These are phyloP conservation scores for Aspergillus tanneri DNA, from an alignment of 2,329 filamentous ascomycete genomes.

Conservation along the genomic window DNA sequence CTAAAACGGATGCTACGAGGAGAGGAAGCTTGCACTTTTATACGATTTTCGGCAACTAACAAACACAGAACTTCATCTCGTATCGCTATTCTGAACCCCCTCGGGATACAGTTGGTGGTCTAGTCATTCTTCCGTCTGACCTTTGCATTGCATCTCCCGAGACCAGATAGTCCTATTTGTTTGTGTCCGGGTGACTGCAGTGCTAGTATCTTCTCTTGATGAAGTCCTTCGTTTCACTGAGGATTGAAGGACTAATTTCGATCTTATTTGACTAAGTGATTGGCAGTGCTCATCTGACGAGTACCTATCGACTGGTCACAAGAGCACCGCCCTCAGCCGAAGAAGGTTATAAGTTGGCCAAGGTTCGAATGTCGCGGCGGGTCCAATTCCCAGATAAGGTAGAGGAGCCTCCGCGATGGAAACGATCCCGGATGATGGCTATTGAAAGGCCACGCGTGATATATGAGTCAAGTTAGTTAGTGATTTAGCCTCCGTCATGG, in stretches of 20 bases:
- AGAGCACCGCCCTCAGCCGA: not conserved
- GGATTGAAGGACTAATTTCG: not conserved
- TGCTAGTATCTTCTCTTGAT: not conserved
- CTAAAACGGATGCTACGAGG: not conserved
- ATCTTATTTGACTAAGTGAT: not conserved
- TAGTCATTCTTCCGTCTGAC: slow-evolving; percentile 19
- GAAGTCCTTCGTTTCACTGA: slow-evolving; percentile 3
- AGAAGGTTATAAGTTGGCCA: not conserved
- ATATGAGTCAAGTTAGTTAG: not conserved
- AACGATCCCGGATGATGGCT: not conserved
- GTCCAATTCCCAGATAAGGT: not conserved
- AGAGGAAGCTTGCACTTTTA: not conserved
- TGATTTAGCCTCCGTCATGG: slow-evolving; percentile 7
- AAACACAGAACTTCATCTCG: not conserved
- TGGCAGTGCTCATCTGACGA: slow-evolving; percentile 1
- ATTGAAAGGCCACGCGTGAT: slow-evolving; percentile 4
- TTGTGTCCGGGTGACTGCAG: slow-evolving; percentile 14
- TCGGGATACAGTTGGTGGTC: slow-evolving; percentile 9
- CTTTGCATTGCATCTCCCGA: slow-evolving; percentile 2
- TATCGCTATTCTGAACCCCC: not conserved
- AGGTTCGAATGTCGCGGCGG: not conserved
- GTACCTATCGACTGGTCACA: not conserved
- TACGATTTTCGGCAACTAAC: not conserved
- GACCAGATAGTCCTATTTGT: slow-evolving; percentile 6
- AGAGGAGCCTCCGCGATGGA: not conserved